Base-by-base conservation (phyloP, 2,329 filamentous ascomycete genomes). In the Ophiostoma sp. region DNA sequence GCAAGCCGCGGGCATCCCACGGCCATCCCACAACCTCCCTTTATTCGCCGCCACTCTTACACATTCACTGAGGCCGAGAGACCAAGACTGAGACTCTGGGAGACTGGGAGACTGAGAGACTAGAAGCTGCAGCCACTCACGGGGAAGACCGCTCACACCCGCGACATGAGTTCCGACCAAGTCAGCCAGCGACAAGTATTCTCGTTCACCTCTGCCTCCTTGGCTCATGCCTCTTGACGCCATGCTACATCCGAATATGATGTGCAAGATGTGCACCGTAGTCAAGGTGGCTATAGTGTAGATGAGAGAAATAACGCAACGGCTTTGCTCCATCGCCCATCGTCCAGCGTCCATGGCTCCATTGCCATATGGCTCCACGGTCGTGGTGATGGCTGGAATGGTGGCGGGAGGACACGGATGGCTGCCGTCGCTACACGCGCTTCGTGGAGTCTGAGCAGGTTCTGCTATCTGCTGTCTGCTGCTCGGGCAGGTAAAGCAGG, bases 211-310 rank as follows among this genome's bases (percentile, higher is more conserved):
- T 14, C 45, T 16, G n/a, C 18, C 60, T 38, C 16, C 27, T 42
- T 16, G 0, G 41, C 2, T 63, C 60, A 42, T 41, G 27, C 27
- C 14, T n/a, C 40, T 7, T 38, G 38, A 42, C 38, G 60, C 60
- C 60, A 9, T 63, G 0, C 60, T 63, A 38, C 40, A 41, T 63
- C 60, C 60, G 60, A 41, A 14, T 5, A 63, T 63, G 63, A 64
- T 45, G 63, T 64, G 18, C 63, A 64, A 64, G 41, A 64, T 64
- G n/a, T 64, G 63, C 63, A 47, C 27, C 27, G 27, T 47, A 36
- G 49, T 27, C 49, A 18, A 55, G 27, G 18, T 55, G 49, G 49
- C 18, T 55, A 4, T 9, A 4, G n/a, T 55, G 7, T n/a, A 55
- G n/a, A 36, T 27, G 27, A 27, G 27, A 55, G 49, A 55, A 55